A percentile compares a stretch with the other conserved stretches of the same genome.
phyloP scores from a whole-genome alignment of 805 yeast genomes.

The Lipomyces yamadae region DNA sequence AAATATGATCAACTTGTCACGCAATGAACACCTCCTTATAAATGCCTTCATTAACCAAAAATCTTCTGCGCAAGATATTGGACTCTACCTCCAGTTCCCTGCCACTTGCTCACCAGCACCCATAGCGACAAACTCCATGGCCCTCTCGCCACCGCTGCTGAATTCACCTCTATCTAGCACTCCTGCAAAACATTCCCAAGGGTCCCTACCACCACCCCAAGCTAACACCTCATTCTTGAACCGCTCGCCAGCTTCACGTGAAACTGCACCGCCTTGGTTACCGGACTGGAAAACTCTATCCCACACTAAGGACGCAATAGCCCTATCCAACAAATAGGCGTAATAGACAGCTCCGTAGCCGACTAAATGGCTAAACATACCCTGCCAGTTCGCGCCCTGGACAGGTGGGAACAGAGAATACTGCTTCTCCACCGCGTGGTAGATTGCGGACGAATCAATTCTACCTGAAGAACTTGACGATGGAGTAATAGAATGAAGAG shows the following conservation, averaged over 20 bases:
- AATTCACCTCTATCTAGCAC: constrained; percentile 69
- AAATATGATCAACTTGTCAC: neutral
- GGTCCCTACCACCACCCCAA: constrained; percentile 94
- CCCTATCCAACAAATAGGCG: constrained; percentile 87
- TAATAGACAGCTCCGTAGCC: constrained; percentile 95
- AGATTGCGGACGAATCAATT: constrained; percentile 64
- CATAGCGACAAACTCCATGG: constrained; percentile 54
- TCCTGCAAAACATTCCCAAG: constrained; percentile 84
- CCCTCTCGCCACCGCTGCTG: constrained; percentile 66
- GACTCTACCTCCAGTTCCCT: constrained; percentile 23
- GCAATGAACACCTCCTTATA: neutral
- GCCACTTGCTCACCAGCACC: constrained; percentile 28
- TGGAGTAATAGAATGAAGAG: constrained; percentile 58
- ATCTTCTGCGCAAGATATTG: neutral
- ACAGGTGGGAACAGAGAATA: constrained; percentile 67
- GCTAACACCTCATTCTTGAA: constrained; percentile 71
- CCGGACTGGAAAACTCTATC: constrained; percentile 59
- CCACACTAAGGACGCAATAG: constrained; percentile 89
- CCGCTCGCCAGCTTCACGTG: constrained; percentile 72
- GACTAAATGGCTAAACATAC: constrained; percentile 88
- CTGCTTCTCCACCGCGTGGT: constrained; percentile 66
- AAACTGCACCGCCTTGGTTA: constrained; percentile 63
- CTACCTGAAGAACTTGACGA: constrained; percentile 36
- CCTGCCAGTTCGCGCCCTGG: constrained; percentile 78
- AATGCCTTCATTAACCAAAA: neutral